Base-by-base conservation (phyloP, 2,329 filamentous ascomycete species). In the Cladosporium sp. region DNA sequence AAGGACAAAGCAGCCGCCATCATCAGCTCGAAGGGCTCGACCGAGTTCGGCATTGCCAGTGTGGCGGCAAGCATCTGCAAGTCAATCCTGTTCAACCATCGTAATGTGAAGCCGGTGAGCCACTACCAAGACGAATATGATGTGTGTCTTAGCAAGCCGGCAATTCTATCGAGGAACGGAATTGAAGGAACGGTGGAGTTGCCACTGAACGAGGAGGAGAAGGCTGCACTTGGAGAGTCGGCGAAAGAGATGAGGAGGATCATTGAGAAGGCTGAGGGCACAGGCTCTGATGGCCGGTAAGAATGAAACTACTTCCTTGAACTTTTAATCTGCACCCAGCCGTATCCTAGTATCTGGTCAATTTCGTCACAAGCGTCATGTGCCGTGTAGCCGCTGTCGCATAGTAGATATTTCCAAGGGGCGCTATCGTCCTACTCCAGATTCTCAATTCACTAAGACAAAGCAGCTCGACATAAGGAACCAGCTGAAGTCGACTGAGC, bases 91-190 rank as follows among this genome's bases (percentile, higher is more conserved):
- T 79, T 78, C 56, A 83, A 85, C 69, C 77, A 80, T 64, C 77
- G 78, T 10, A 79, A 80, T 46, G 78, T 85, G 23, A 74, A 79
- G 2, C 81, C 82, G 0, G 69, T 85, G 50, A 85, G 82, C 62
- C 81, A 84, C 71, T 84, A 79, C 71, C 80, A 82, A 52, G 75
- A 80, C 3, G 78, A 82, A 1, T 76, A 80, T 5, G 78, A 77
- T 1, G 83, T 82, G 62, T 85, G 81, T 73, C 76, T 85, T 52
- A 83, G 80, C 40, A 76, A 83, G 75, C 83, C 82, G 0, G 83
- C 77, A 1, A 78, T 85, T 0, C 67, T 85, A 2, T 83, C 83
- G 0, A 75, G 82, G 37, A 75, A 77, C 56, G 83, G 83, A 0
- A 78, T 85, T 21, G 70, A 82, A 5, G 78, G 75, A 60, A 73